These are phyloP conservation scores for Akanthomyces lecanii DNA, from an alignment of 2,329 filamentous ascomycete genomes.

Conservation along the genomic window DNA sequence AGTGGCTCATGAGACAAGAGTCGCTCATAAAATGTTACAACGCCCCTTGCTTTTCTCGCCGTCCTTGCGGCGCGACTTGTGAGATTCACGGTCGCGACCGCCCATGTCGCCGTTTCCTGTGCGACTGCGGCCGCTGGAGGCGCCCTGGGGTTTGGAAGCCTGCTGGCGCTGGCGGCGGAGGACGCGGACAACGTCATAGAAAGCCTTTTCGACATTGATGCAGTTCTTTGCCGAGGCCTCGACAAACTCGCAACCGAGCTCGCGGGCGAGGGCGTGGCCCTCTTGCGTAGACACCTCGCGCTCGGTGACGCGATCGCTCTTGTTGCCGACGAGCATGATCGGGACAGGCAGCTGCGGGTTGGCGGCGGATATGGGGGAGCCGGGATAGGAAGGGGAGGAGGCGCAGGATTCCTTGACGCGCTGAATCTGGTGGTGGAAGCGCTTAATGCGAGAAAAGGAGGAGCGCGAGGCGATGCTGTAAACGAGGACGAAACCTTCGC, in stretches of 20 bases:
- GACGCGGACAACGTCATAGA: slow-evolving; percentile 94
- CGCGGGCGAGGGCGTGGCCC: slow-evolving; percentile 83
- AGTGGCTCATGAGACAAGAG: background rate
- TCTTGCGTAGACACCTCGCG: slow-evolving; percentile 96
- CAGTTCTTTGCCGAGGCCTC: slow-evolving; percentile 97
- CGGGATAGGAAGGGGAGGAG: slow-evolving; percentile 71
- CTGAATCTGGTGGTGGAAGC: slow-evolving; percentile 95
- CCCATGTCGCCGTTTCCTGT: slow-evolving; percentile 34
- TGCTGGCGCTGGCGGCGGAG: slow-evolving; percentile 76
- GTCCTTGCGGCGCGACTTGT: slow-evolving; percentile 32
- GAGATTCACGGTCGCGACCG: slow-evolving; percentile 29
- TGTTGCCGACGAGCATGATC: slow-evolving; percentile 98
- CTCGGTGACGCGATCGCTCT: slow-evolving; percentile 94
- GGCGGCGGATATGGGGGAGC: slow-evolving; percentile 63
- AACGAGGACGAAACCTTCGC: slow-evolving; percentile 94
- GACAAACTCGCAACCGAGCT: slow-evolving; percentile 92
- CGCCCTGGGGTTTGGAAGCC: slow-evolving; percentile 37
- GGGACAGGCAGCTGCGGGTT: slow-evolving; percentile 68
- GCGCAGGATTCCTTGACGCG: slow-evolving; percentile 89
- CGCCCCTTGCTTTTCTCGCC: slow-evolving; percentile 35
- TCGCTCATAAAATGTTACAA: slow-evolving; percentile 38
- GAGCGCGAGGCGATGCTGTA: slow-evolving; percentile 98
- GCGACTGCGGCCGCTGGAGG: slow-evolving; percentile 35
- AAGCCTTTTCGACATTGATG: slow-evolving; percentile 97
- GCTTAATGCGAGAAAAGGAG: slow-evolving; percentile 90